Base-by-base conservation (phyloP, 2,329 filamentous ascomycete species). In the Drechslerella coelobrocha region DNA sequence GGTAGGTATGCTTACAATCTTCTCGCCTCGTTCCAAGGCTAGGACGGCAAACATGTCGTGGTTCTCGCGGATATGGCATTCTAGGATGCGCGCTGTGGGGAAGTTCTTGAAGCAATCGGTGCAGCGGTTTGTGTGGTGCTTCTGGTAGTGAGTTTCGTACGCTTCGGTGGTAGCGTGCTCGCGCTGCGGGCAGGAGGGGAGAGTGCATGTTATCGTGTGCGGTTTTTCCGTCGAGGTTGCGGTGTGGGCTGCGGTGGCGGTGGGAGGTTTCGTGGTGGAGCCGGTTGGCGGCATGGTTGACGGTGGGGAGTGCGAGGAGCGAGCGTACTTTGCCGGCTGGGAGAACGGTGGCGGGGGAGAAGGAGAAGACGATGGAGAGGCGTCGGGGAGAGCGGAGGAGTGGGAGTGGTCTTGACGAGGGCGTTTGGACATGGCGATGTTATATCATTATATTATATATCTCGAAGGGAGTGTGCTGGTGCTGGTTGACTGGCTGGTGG, bases 31-130 rank as follows among this genome's bases (percentile, higher is more conserved):
- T 60, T 72, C 68, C 51, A n/a, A 24, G 24, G 55, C 57, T 4
- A 72, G 10, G 7, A 65, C 56, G 1, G 60, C 60, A 56, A 72
- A 72, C 68, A 65, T 72, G 51, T 72, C 68, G 60, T 72, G 68
- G 39, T 72, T 72, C 60, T 72, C 68, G 9, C 57, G 43, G 23
- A 72, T 72, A 47, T 72, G 68, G 55, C 68, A 72, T 8, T 72
- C 60, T 19, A 72, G 48, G 26, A 72, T 72, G 34, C 68, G 53
- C 50, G 17, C 39, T 7, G 68, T 60, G 2, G 68, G 68, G 19
- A 72, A 72, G 43, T 72, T 72, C 37, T 61, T 63, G 8, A 34
- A 41, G 63, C 68, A 72, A 14, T 72, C 68, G 39, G 63, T 54
- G 56, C 68, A 72, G 10, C 68, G 60, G 37, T 65, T 72, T 1